A percentile compares a stretch with the other conserved stretches of the same genome.
Conservation (phyloP, 31 red algal species). For the Odonthalia washingtoniensis region DNA sequence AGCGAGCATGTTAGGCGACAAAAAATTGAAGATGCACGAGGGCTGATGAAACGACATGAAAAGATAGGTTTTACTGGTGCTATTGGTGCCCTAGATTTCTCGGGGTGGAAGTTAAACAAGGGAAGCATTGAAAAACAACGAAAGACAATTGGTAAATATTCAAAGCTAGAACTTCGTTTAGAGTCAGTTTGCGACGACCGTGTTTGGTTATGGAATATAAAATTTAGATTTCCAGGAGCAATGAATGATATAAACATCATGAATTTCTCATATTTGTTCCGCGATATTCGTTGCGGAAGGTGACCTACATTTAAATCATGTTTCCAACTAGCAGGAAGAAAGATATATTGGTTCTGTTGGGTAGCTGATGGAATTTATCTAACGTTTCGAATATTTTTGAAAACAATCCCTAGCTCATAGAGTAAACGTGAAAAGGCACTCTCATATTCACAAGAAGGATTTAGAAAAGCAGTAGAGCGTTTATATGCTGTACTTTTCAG, state of each 20-base stretch:
- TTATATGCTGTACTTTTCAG: slow-evolving; percentile 35
- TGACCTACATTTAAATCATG: background rate
- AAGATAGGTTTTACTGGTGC: background rate
- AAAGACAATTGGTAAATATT: slow-evolving; percentile 7
- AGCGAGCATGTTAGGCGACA: too few species aligned
- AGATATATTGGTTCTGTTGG: slow-evolving; percentile 31
- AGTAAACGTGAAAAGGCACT: slow-evolving; percentile 26
- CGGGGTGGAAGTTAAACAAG: slow-evolving; percentile 15
- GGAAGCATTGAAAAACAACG: background rate
- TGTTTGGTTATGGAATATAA: slow-evolving; percentile 29
- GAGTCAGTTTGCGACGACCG: slow-evolving; percentile 3
- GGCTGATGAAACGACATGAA: slow-evolving; percentile 6
- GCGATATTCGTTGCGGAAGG: background rate
- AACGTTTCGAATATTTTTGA: slow-evolving; percentile 15
- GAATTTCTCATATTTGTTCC: slow-evolving; percentile 13
- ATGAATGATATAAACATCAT: slow-evolving; percentile 36
- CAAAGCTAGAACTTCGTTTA: background rate
- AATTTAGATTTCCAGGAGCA: slow-evolving; percentile 3
- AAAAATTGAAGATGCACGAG: too few species aligned
- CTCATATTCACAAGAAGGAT: slow-evolving; percentile 10
- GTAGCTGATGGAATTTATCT: slow-evolving; percentile 46
- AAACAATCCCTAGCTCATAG: background rate
- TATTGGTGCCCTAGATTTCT: slow-evolving; percentile 19
- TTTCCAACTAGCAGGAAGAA: background rate
- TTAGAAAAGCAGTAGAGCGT: slow-evolving; percentile 16